phyloP scores from a whole-genome alignment of 202 grass and related monocot genomes.

The Panicum hallii region DNA sequence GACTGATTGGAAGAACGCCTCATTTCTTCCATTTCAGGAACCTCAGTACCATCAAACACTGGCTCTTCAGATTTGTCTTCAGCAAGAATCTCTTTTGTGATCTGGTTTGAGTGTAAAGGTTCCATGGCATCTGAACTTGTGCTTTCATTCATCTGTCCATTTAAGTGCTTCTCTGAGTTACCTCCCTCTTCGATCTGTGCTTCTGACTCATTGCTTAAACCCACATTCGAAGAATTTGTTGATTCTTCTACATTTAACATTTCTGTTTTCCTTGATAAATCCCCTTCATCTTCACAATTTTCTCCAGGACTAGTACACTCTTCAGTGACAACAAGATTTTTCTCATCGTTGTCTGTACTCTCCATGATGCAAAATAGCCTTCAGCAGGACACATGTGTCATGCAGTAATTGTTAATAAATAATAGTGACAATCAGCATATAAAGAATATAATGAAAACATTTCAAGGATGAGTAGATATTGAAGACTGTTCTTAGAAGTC shows the following conservation, averaged over 20 bases:
- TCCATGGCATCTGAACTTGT: slow-evolving; percentile 40
- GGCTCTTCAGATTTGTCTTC: slow-evolving; percentile 80
- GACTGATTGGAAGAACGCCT: slow-evolving; percentile 57
- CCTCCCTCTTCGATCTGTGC: slow-evolving; percentile 25
- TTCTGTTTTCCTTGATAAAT: slow-evolving; percentile 54
- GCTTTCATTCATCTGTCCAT: slow-evolving; percentile 41
- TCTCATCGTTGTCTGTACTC: slow-evolving; percentile 43
- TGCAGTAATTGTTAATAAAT: slow-evolving; percentile 12
- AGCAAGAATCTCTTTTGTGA: slow-evolving; percentile 57
- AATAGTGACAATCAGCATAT: background rate
- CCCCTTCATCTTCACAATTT: slow-evolving; percentile 46
- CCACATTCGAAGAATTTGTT: slow-evolving; percentile 37
- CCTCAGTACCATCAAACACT: slow-evolving; percentile 93
- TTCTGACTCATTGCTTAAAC: slow-evolving; percentile 41
- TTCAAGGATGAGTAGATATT: background rate
- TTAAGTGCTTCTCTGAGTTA: slow-evolving; percentile 40
- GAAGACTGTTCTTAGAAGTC: slow-evolving; percentile 3
- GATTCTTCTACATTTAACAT: slow-evolving; percentile 51
- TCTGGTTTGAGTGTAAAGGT: slow-evolving; percentile 53
- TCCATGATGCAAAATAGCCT: slow-evolving; percentile 40
- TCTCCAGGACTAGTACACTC: slow-evolving; percentile 49
- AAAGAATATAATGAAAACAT: background rate
- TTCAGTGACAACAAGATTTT: slow-evolving; percentile 36
- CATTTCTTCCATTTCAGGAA: slow-evolving; percentile 62
- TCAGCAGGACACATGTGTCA: slow-evolving; percentile 16